phyloP scores from a whole-genome alignment of 768 basidiomycete genomes.

The Amanita jacksonii region DNA sequence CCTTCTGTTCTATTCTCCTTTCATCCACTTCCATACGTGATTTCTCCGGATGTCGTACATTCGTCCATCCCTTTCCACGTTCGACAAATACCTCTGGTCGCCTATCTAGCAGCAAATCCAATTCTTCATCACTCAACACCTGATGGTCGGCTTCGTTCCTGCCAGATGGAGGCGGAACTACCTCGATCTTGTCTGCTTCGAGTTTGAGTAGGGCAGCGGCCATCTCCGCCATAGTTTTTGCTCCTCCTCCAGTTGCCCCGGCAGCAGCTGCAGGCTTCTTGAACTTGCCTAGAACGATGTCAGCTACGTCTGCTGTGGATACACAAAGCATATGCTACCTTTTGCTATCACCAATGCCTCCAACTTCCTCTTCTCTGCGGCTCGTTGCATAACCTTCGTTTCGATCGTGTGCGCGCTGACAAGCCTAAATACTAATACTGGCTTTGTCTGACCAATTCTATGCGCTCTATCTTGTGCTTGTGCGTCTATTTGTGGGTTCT shows the following conservation, averaged over 20 bases:
- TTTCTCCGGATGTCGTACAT: conserved; percentile 21
- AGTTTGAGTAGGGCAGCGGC: conserved; percentile 67
- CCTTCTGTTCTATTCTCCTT: conserved; percentile 9
- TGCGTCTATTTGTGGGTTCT: conserved; percentile 95
- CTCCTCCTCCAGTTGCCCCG: conserved; percentile 30
- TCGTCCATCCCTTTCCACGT: conserved; percentile 68
- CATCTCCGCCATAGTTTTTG: conserved; percentile 65
- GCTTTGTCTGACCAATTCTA: conserved; percentile 88
- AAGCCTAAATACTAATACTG: conserved; percentile 84
- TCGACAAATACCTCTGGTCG: conserved; percentile 62
- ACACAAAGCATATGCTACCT: conserved; percentile 31
- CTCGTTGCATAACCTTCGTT: conserved; percentile 84
- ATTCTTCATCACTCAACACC: conserved; percentile 74
- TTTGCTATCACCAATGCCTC: conserved; percentile 95
- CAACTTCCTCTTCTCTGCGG: conserved; percentile 77
- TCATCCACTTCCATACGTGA: neutral
- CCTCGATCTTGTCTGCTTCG: conserved; percentile 84
- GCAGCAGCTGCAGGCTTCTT: conserved; percentile 56
- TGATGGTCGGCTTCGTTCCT: conserved; percentile 59
- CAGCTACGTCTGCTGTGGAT: neutral
- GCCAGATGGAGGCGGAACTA: conserved; percentile 45
- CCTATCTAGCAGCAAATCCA: conserved; percentile 76
- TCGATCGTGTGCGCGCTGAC: conserved; percentile 87
- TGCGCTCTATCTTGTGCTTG: conserved; percentile 96
- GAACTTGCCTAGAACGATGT: conserved; percentile 60